Base-by-base conservation (phyloP, 2,329 filamentous ascomycete species). In the Ascochyta viciae-villosae region DNA sequence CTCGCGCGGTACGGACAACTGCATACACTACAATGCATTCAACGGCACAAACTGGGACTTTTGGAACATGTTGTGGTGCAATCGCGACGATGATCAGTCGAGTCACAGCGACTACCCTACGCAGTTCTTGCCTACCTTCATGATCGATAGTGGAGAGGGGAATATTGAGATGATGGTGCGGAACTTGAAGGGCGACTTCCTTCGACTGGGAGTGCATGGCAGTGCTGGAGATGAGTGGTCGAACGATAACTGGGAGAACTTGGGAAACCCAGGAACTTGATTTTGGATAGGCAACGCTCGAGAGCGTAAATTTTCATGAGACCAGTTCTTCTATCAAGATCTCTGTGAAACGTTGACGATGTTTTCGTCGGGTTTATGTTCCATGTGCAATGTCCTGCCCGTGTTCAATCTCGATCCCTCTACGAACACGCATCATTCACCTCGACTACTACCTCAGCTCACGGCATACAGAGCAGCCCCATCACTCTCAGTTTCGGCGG, bases 21-120 rank as follows among this genome's bases (percentile, higher is more conserved):
- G 59, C 27, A 49, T 62, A 1, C 52, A 62, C 31, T 40, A 54
- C 13, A 59, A 15, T 8, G 16, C 40, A 10, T 45, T 54, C 27
- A 47, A 62, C 27, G 52, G 53, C 2, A 59, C 49, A 4, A 39
- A 38, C 6, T 58, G 58, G 58, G 55, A 16, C 4, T 47, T 10
- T 0, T 61, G 58, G 58, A 22, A 9, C 0, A 29, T 27, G 4
- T 1, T 52, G 2, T 57, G 43, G 47, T 44, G 42, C 3, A 22
- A 31, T 3, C 3, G 33, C 29, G 3, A 15, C 3, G 3, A 15
- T 1, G 40, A 26, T 42, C 23, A 27, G 6, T 22, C 5, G 35
- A 16, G 16, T 19, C 19, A n/a, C 3, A 10, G 13, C 8, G n/a
- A 22, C 6, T 57, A 48, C 13, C 48, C 33, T 4, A 51, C 48